A percentile compares a stretch with the other conserved stretches of the same genome.
phyloP scores from a whole-genome alignment of 2,329 filamentous ascomycete species.

The Scedosporium boydii region DNA sequence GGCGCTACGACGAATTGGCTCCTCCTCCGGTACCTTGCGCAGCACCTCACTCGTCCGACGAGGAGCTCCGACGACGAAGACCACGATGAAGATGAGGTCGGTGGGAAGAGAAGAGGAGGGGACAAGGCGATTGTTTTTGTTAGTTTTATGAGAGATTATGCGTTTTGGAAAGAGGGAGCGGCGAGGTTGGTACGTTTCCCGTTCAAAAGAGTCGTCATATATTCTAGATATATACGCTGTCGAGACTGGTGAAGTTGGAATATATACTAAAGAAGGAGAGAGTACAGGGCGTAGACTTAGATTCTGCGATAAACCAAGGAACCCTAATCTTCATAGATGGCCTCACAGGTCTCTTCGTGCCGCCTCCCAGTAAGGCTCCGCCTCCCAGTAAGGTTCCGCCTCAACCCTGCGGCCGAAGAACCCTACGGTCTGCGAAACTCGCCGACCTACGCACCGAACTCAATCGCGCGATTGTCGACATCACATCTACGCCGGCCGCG shows the following conservation, averaged over 20 bases:
- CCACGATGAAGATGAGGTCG: not conserved
- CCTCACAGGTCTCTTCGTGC: conserved; percentile 46
- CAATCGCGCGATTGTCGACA: conserved; percentile 26
- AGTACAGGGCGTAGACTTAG: conserved; percentile 59
- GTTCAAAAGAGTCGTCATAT: not conserved
- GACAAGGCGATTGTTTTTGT: conserved; percentile 56
- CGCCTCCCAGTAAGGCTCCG: conserved; percentile 3
- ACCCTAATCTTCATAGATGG: conserved; percentile 70
- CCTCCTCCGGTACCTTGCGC: conserved; percentile 43
- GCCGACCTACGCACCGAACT: conserved; percentile 29
- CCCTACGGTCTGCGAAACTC: conserved; percentile 12
- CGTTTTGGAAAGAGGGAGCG: conserved; percentile 68
- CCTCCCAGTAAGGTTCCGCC: conserved; percentile 5
- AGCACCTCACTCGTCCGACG: conserved; percentile 25
- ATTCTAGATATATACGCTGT: not conserved
- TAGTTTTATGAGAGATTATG: conserved; percentile 69
- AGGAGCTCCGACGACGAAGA: conserved; percentile 4
- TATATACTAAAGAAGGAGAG: not conserved
- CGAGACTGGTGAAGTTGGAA: not conserved
- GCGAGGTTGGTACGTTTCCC: conserved; percentile 47
- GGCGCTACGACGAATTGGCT: conserved; percentile 59
- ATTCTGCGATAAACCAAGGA: conserved; percentile 44
- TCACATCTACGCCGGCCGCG: conserved; percentile 10
- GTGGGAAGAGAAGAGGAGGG: not conserved
- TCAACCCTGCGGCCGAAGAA: conserved; percentile 9